These are phyloP conservation scores for Aspergillus asperescens DNA, from an alignment of 495 filamentous ascomycete species.

Conservation along the genomic window DNA sequence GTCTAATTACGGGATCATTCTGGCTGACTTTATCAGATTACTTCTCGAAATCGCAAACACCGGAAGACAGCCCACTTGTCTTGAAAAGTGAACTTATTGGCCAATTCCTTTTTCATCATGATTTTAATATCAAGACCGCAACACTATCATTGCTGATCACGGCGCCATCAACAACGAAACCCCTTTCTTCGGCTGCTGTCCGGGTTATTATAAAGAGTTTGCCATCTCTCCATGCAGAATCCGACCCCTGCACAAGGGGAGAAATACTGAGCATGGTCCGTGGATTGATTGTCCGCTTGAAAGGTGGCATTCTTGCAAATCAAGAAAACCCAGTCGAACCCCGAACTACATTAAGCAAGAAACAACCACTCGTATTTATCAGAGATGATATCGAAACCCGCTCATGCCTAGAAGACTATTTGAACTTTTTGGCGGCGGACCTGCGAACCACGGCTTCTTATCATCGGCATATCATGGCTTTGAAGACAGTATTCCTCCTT, in stretches of 20 bases:
- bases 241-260: constrained; percentile 76
- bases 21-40: constrained; percentile 29
- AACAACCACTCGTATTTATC: constrained; percentile 16
- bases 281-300: constrained; percentile 61
- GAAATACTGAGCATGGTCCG: constrained; percentile 65
- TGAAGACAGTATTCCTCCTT: constrained; percentile 60
- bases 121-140: constrained; percentile 60
- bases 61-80: constrained; percentile 22
- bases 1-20: background rate
- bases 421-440: constrained; percentile 64
- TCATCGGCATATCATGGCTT: constrained; percentile 74
- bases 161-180: constrained; percentile 63
- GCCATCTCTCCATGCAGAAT: constrained; percentile 66
- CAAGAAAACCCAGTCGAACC: constrained; percentile 14
- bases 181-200: constrained; percentile 56
- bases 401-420: constrained; percentile 63
- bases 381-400: constrained; percentile 42
- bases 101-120: constrained; percentile 57
- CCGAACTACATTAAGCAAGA: constrained; percentile 12
- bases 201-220: constrained; percentile 56
- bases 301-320: constrained; percentile 30
- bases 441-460: constrained; percentile 74
- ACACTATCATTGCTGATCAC: constrained; percentile 70
- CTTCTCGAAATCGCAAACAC: constrained; percentile 20
- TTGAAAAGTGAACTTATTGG: constrained; percentile 40